Conservation (phyloP, 2,329 filamentous ascomycete species). For the Fusarium subtropicale region DNA sequence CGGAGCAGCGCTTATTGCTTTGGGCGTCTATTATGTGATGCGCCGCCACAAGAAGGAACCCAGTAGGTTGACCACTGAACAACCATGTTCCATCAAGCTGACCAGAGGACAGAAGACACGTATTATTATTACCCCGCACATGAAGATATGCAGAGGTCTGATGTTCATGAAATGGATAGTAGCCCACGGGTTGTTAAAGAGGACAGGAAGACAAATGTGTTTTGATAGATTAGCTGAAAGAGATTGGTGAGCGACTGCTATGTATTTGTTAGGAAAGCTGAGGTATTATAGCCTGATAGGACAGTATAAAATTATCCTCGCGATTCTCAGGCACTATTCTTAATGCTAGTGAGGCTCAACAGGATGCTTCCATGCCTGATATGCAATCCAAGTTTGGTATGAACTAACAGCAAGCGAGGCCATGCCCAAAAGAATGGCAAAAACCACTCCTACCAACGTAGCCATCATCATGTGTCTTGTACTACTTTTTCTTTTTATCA, state of each 20-base stretch:
- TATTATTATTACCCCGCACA: slow-evolving; percentile 15
- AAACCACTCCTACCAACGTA: not conserved
- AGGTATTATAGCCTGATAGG: not conserved
- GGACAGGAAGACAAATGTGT: not conserved
- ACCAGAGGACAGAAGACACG: not conserved
- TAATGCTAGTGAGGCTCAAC: not conserved
- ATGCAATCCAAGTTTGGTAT: slow-evolving; percentile 4
- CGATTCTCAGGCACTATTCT: not conserved
- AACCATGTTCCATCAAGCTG: not conserved
- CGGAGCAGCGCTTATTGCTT: slow-evolving; percentile 1
- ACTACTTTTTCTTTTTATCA: not conserved
- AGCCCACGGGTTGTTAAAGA: not conserved
- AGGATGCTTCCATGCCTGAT: slow-evolving; percentile 4
- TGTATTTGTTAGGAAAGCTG: not conserved
- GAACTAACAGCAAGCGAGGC: not conserved
- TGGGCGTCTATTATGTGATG: slow-evolving; percentile 11
- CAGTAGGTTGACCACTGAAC: not conserved
- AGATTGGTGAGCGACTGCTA: fast-evolving
- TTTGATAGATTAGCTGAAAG: not conserved
- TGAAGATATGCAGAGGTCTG: not conserved
- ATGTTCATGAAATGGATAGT: slow-evolving; percentile 14
- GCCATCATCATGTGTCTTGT: slow-evolving; percentile 3
- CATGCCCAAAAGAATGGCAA: slow-evolving; percentile 5
- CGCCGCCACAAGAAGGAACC: not conserved
- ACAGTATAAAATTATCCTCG: fast-evolving